Conservation (phyloP, 371 early-diverging fungal genomes). For the Haplosporangium sp. region DNA sequence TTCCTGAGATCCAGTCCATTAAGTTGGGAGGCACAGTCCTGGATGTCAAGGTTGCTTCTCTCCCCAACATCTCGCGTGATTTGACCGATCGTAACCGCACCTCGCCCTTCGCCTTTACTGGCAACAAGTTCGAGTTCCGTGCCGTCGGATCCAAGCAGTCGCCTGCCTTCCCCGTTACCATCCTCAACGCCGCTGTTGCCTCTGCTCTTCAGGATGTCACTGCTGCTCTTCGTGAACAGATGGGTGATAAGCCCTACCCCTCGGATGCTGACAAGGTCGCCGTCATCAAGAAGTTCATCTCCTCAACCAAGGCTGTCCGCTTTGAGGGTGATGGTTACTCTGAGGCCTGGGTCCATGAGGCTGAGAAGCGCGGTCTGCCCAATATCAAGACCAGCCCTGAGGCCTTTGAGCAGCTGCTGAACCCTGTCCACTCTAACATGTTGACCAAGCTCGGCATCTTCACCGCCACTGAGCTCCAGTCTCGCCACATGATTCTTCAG, state of each 20-base stretch:
- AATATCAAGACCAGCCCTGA: conserved; percentile 90
- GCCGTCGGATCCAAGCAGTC: conserved; percentile 98
- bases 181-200: conserved; percentile 94
- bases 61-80: conserved; percentile 94
- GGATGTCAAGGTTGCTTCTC: conserved; percentile 93
- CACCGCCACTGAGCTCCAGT: conserved; percentile 85
- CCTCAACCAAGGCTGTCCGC: conserved; percentile 85
- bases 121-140: conserved; percentile 99
- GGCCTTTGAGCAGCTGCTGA: conserved; percentile 85
- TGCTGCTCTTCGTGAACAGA: conserved; percentile 76
- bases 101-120: conserved; percentile 98
- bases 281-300: conserved; percentile 89
- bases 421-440: conserved; percentile 75
- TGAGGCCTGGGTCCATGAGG: conserved; percentile 84
- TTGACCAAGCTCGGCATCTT: conserved; percentile 77
- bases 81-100: conserved; percentile 99
- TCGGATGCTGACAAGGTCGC: conserved; percentile 86
- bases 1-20: conserved; percentile 87
- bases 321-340: conserved; percentile 98
- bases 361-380: conserved; percentile 89
- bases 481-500: conserved; percentile 93
- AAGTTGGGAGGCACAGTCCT: conserved; percentile 94
- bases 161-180: conserved; percentile 93
- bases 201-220: conserved; percentile 82
- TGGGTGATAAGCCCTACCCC: conserved; percentile 81